Evolutionary conservation across 1,284 basidiomycete species (phyloP), one percentile per base, ranked within the genome.

Genomic region (Vanrija sp.): DNA sequence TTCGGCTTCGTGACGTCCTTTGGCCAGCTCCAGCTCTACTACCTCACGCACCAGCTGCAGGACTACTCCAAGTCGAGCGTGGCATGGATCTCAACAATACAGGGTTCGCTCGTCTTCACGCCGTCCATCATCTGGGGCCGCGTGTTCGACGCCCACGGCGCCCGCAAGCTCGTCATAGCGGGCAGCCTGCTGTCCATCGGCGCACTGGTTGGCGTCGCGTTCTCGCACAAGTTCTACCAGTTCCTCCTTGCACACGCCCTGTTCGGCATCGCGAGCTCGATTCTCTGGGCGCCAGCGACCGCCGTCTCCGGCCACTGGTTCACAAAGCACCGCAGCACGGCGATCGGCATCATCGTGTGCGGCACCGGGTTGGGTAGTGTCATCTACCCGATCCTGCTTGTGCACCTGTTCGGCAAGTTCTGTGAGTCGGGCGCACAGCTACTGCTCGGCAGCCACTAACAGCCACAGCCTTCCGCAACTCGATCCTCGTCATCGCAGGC

Each of bases 261-360:
- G 9, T 72, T 71, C 46, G 74, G 74, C 16, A 55, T 72, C 10
- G 69, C 64, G 2, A 69, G 67, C 3, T 64, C 67, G 1, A 49
- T 71, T 21, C 54, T 74, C 26, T 76, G 73, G 55, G 62, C 71
- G 0, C 68, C 71, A 0, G 64, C 68, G 1, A 73, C 69, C 1
- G 69, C 72, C 8, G 65, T 72, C 12, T 65, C 64, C 5, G 68
- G 69, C 2, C 72, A 74, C 45, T 76, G 74, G 74, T 76, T 76
- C 57, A 54, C 71, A 52, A 63, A 64, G 16, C 61, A 56, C 39
- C 60, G 73, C 25, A 64, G 67, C 6, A 70, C 66, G 4, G 73
- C 74, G 2, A 67, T 72, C n/a, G 74, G 70, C 3, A 59, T 74
- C 51, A 71, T 74, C n/a, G 66, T 69, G 6, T 67, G 67, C 49